A percentile compares a stretch with the other conserved stretches of the same genome.
Conservation (phyloP, 225 moss, liverwort and hornwort species). For the Antitrichia curtipendula region DNA sequence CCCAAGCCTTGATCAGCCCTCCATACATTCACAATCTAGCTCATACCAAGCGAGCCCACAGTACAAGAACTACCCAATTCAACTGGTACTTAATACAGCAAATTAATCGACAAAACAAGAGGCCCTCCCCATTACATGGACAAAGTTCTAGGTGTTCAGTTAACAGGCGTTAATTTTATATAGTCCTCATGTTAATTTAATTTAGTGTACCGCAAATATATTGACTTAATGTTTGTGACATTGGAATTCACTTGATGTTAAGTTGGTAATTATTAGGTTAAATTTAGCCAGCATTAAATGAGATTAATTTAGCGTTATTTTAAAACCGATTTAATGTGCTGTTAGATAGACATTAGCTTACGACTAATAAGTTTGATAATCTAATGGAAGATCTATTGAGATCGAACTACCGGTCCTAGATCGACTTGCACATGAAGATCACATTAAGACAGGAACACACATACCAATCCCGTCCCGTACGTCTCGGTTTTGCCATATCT, state of each 20-base stretch:
- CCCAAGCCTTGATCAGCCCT: constrained; percentile 6
- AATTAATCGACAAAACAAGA: neutral
- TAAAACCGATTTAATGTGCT: neutral
- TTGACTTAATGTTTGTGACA: neutral
- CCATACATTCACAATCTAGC: neutral
- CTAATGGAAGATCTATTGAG: neutral
- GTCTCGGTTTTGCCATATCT: constrained; percentile 92
- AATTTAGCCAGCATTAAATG: neutral
- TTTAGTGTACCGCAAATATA: neutral
- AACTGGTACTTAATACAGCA: neutral
- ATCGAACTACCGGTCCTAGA: neutral
- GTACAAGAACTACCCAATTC: neutral
- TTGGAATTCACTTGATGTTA: neutral
- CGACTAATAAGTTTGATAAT: neutral
- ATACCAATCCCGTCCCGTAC: constrained; percentile 86
- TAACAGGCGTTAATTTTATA: neutral
- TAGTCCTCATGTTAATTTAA: neutral
- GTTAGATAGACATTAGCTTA: neutral
- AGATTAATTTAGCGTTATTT: neutral
- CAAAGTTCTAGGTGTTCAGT: neutral
- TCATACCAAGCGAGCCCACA: neutral
- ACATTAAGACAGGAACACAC: neutral
- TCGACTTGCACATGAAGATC: neutral
- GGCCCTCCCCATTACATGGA: neutral
- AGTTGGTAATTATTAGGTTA: neutral